Evolutionary conservation across 1,284 basidiomycete species (phyloP), one percentile per base, ranked within the genome.

Genomic region (Xerocomus cyaneibrunnescens): DNA sequence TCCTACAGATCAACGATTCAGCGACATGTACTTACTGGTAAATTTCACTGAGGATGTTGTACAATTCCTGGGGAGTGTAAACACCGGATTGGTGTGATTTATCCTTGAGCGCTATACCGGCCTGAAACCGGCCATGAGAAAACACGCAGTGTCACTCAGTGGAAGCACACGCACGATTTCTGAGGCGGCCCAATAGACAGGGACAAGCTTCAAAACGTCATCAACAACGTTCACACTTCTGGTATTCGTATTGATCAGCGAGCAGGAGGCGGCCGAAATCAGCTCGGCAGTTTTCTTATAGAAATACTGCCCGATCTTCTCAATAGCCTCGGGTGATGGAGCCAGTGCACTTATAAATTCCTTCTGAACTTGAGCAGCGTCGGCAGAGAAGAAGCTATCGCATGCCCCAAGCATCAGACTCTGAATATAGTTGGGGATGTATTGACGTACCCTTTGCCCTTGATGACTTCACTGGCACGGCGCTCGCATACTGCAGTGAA

Each of bases 41-140:
- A 51, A 89, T 84, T 28, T 87, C 83, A 23, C 77, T 74, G 8
- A 92, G 75, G 48, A 84, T 80, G 19, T 75, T 69, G 60, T 80
- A 87, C 30, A 93, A 68, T 62, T 88, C 77, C 27, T 72, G 58
- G 19, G 83, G 76, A 1, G 84, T 85, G 62, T 83, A 86, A 36
- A 75, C 72, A 23, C 85, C 89, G 23, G 71, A 66, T 8, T 77
- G 73, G 25, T 78, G 65, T 9, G 75, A 58, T 42, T 76, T 75
- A 0, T 79, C 79, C 72, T 89, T 91, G 52, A 94, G 72, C n/a
- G 76, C 70, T 43, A 94, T 83, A 16, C 89, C 89, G 59, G 80
- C 83, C 88, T 90, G 51, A 27, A 27, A 43, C 35, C 42, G 34
- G 13, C 38, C 7, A 27, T 63, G 1, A 58, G 50, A 30, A 43